These are phyloP conservation scores for Hymenoscyphus infarciens DNA, from an alignment of 2,329 filamentous ascomycete species.

Conservation along the genomic window DNA sequence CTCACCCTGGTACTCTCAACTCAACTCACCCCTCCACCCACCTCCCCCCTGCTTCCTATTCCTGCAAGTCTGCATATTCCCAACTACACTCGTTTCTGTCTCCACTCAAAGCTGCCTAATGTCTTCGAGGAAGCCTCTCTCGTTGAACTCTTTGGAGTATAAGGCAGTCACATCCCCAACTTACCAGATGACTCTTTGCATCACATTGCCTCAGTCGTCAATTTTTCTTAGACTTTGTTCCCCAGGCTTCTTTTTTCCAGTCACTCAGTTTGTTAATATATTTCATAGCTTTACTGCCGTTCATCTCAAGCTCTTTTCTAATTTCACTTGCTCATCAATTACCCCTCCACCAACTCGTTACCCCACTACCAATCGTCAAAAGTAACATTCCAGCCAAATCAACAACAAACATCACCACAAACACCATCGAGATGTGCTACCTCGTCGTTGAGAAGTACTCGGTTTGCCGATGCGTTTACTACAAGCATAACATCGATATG, in stretches of 20 bases:
- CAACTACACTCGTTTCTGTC: slow-evolving; percentile 20
- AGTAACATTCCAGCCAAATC: slow-evolving; percentile 9
- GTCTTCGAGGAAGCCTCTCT: slow-evolving; percentile 20
- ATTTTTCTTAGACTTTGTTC: slow-evolving; percentile 30
- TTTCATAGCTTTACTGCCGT: slow-evolving; percentile 29
- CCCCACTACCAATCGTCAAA: slow-evolving; percentile 11
- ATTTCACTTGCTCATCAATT: slow-evolving; percentile 9
- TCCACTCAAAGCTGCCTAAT: slow-evolving; percentile 32
- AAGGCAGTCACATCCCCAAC: slow-evolving; percentile 34
- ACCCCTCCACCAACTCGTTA: slow-evolving; percentile 17
- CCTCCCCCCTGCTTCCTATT: slow-evolving; percentile 23
- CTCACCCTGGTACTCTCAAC: slow-evolving; percentile 24
- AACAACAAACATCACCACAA: slow-evolving; percentile 14
- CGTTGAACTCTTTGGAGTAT: slow-evolving; percentile 26
- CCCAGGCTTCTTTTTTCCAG: slow-evolving; percentile 32
- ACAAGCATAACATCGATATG: slow-evolving; percentile 64
- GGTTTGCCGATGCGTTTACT: slow-evolving; percentile 67
- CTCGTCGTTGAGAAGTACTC: slow-evolving; percentile 67
- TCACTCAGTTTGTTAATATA: slow-evolving; percentile 31
- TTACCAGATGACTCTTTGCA: slow-evolving; percentile 33
- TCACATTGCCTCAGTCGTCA: slow-evolving; percentile 25
- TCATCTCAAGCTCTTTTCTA: slow-evolving; percentile 22
- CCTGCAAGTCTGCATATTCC: slow-evolving; percentile 33
- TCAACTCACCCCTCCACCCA: slow-evolving; percentile 15
- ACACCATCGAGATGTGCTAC: slow-evolving; percentile 57